Conservation (phyloP, 176 grass and related monocot species). For the Poa annua region DNA sequence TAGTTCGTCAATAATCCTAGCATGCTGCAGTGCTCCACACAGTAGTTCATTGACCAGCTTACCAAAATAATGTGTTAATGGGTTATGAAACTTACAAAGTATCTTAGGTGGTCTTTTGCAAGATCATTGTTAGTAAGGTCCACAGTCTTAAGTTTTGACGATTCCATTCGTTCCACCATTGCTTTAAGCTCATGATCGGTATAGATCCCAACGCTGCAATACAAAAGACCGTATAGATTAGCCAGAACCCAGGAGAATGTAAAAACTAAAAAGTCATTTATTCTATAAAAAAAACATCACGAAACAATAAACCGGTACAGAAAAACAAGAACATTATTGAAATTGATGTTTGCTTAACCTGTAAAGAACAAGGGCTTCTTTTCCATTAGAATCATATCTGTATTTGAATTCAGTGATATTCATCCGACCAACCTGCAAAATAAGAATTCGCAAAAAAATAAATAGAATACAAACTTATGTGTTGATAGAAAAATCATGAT, state of each 20-base stretch:
- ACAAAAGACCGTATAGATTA: background rate
- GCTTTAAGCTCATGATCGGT: conserved; percentile 73
- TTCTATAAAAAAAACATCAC: background rate
- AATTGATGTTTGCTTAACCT: conserved; percentile 48
- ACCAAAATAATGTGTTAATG: conserved; percentile 16
- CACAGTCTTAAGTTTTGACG: conserved; percentile 68
- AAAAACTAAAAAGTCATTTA: too few relatives aligned
- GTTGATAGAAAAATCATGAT: conserved; percentile 27
- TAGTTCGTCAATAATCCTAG: background rate
- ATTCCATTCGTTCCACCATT: conserved; percentile 74
- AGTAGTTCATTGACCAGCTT: background rate
- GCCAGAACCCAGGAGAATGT: too few relatives aligned
- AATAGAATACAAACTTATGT: conserved; percentile 29
- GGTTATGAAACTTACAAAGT: conserved; percentile 76
- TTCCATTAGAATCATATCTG: conserved; percentile 84
- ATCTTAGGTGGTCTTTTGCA: conserved; percentile 90
- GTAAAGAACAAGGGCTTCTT: conserved; percentile 92
- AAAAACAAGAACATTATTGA: background rate
- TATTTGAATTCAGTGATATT: conserved; percentile 99
- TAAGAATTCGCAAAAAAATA: conserved; percentile 23
- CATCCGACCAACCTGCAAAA: conserved; percentile 84
- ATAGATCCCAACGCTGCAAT: conserved; percentile 93
- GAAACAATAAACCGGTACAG: conserved; percentile 6
- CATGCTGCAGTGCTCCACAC: background rate
- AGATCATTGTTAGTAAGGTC: conserved; percentile 90